phyloP scores from a whole-genome alignment of 1,284 basidiomycete species.

The Amylostereum areolatum region DNA sequence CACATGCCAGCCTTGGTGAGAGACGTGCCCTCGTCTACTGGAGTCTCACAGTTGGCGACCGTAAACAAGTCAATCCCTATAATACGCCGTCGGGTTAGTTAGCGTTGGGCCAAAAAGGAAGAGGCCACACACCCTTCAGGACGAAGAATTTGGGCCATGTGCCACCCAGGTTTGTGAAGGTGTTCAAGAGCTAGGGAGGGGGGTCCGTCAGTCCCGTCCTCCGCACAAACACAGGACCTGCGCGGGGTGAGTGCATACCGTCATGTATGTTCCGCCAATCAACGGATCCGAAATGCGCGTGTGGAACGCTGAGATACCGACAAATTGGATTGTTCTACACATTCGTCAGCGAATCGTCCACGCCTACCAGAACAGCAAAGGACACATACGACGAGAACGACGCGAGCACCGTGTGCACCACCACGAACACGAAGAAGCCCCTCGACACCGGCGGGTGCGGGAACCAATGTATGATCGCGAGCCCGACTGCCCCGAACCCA shows the following conservation, averaged over 20 bases:
- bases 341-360: conserved; percentile 1
- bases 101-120: conserved; percentile 7
- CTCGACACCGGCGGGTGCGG: conserved; percentile 70
- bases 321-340: conserved; percentile 91
- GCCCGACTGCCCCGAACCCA: conserved; percentile 67
- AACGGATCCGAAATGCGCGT: conserved; percentile 95
- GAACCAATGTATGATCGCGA: conserved; percentile 81
- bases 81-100: not conserved
- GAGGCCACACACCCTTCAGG: conserved; percentile 57
- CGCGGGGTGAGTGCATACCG: conserved; percentile 38
- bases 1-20: conserved; percentile 54
- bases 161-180: conserved; percentile 94
- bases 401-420: conserved; percentile 77
- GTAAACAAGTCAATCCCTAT: conserved; percentile 83
- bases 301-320: conserved; percentile 97
- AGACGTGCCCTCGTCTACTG: conserved; percentile 40
- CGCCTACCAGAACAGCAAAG: not conserved
- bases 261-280: conserved; percentile 99
- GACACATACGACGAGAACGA: conserved; percentile 79
- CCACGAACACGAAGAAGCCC: conserved; percentile 79
- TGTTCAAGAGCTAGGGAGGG: conserved; percentile 75
- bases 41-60: conserved; percentile 73
- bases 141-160: conserved; percentile 97
- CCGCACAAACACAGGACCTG: conserved; percentile 3
- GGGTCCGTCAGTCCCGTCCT: not conserved